Evolutionary conservation across 495 filamentous ascomycete genomes (phyloP).

Genomic region (Podospora anserina): DNA sequence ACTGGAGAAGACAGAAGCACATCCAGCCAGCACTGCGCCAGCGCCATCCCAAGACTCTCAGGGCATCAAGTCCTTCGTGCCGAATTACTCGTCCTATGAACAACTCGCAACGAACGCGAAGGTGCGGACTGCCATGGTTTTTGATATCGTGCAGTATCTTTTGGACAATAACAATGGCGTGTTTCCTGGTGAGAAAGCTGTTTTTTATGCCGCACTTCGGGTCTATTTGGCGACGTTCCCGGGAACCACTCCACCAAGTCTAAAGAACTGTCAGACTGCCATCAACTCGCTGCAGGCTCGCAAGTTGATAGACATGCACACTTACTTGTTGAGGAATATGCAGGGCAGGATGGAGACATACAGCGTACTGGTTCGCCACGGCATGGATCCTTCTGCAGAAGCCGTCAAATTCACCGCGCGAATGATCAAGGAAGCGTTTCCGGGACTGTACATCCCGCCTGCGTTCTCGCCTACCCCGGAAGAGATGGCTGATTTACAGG

Average conservation of each 20-base stretch:
- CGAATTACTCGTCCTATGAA: conserved; percentile 20
- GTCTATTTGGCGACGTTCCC: conserved; percentile 49
- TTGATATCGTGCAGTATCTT: conserved; percentile 66
- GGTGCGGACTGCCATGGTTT: conserved; percentile 33
- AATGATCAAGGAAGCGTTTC: conserved; percentile 43
- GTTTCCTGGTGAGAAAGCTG: conserved; percentile 67
- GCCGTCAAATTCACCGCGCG: conserved; percentile 32
- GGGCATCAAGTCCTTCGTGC: conserved; percentile 24
- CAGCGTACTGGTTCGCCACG: conserved; percentile 27
- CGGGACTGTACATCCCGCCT: conserved; percentile 41
- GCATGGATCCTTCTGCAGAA: conserved; percentile 25
- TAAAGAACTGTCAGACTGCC: conserved; percentile 44
- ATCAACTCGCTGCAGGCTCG: conserved; percentile 38
- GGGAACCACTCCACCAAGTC: conserved; percentile 35
- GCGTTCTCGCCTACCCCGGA: conserved; percentile 42
- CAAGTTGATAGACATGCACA: conserved; percentile 27
- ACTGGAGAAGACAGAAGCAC: background rate
- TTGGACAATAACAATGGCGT: conserved; percentile 66
- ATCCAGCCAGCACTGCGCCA: background rate
- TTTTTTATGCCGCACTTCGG: conserved; percentile 71
- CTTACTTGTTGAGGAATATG: conserved; percentile 32
- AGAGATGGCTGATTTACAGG: conserved; percentile 31
- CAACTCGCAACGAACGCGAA: conserved; percentile 28
- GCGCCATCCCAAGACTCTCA: background rate
- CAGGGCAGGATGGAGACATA: conserved; percentile 24